Percentiles rank a stretch among this genome's conserved stretches.
Evolutionary conservation across 108 stramenopile species (phyloP).

Genomic region (Fragilariopsis cylindrus): DNA sequence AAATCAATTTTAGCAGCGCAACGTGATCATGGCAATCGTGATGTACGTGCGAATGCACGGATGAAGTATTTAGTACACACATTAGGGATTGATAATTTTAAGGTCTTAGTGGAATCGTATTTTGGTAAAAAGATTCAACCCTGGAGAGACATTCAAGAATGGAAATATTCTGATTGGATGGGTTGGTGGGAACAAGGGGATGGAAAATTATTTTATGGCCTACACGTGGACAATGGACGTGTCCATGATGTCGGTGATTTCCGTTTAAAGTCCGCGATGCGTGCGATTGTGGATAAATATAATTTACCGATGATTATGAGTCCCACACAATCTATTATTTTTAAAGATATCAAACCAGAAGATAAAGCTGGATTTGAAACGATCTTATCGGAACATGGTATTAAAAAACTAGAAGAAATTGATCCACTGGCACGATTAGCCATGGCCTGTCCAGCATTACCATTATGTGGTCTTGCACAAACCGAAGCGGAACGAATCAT

Average conservation of each 20-base stretch:
- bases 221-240: conserved; percentile 95
- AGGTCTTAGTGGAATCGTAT: conserved; percentile 90
- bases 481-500: conserved; percentile 96
- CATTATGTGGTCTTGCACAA: conserved; percentile 96
- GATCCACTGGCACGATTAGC: conserved; percentile 81
- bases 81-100: conserved; percentile 93
- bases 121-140: conserved; percentile 89
- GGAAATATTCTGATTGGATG: conserved; percentile 98
- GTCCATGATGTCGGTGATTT: conserved; percentile 92
- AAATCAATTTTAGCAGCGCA: conserved; percentile 95
- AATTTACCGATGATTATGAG: conserved; percentile 87
- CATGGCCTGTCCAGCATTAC: conserved; percentile 98
- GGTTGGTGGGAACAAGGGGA: conserved; percentile 99
- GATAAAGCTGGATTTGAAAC: conserved; percentile 85
- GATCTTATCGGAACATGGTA: conserved; percentile 83
- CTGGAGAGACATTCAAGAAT: conserved; percentile 77
- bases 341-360: conserved; percentile 88
- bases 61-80: conserved; percentile 99
- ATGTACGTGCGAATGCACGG: conserved; percentile 96
- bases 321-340: conserved; percentile 94
- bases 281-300: conserved; percentile 89
- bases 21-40: conserved; percentile 97
- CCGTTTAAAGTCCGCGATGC: conserved; percentile 88
- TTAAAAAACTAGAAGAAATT: conserved; percentile 87
- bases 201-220: conserved; percentile 93